phyloP scores from a whole-genome alignment of 768 basidiomycete genomes.

The Psilocybe tampanensis region DNA sequence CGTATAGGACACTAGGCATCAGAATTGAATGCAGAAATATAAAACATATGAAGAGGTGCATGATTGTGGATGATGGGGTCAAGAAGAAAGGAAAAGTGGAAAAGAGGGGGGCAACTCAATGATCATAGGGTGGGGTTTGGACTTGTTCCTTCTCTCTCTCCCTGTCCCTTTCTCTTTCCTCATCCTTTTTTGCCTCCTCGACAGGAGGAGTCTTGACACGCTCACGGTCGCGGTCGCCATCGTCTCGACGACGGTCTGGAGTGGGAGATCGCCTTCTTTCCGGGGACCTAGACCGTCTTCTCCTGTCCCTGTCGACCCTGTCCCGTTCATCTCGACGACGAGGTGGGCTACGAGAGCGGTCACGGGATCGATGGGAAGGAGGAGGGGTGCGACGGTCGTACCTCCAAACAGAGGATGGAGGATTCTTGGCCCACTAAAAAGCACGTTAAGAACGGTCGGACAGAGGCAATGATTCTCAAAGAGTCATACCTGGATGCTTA shows the following conservation, averaged over 20 bases:
- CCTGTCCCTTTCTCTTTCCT: conserved; percentile 13
- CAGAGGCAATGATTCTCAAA: neutral
- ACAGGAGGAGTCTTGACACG: conserved; percentile 47
- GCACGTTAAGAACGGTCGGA: neutral
- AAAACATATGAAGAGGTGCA: neutral
- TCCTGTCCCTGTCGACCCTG: conserved; percentile 25
- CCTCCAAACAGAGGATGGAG: conserved; percentile 40
- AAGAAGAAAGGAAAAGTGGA: conserved; percentile 3
- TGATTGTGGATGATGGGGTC: neutral
- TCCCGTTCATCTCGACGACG: conserved; percentile 30
- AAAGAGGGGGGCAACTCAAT: conserved; percentile 32
- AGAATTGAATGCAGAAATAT: neutral
- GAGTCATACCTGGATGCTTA: conserved; percentile 37
- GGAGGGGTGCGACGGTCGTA: conserved; percentile 34
- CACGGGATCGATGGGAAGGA: conserved; percentile 20
- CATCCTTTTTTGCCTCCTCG: conserved; percentile 14
- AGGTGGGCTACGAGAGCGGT: conserved; percentile 32
- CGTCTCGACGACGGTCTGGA: conserved; percentile 23
- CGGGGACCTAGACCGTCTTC: conserved; percentile 24
- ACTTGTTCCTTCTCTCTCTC: conserved; percentile 43
- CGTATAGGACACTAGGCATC: neutral
- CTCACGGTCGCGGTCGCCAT: conserved; percentile 22
- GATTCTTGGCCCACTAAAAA: conserved; percentile 40
- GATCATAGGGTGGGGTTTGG: conserved; percentile 63
- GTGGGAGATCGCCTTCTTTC: conserved; percentile 24